Evolutionary conservation across 805 yeast genomes (phyloP).

Genomic region (Wickerhamomyces silvicola): DNA sequence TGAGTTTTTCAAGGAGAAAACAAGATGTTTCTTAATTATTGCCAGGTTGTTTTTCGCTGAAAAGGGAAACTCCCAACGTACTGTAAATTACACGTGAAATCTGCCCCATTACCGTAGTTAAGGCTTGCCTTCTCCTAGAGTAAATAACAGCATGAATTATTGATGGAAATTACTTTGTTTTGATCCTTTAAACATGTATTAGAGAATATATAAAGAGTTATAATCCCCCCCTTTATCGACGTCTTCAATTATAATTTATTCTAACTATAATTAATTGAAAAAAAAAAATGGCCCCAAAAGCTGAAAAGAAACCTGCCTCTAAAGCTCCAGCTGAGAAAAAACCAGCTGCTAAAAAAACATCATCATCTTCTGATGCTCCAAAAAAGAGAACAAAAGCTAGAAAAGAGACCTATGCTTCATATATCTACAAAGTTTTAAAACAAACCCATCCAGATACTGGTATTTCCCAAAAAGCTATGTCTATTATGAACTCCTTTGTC

Average conservation of each 20-base stretch:
- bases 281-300: conserved; percentile 58
- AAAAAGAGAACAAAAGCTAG: conserved; percentile 95
- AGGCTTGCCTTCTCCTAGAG: no score
- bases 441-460: conserved; percentile 99
- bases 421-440: conserved; percentile 96
- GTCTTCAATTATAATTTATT: conserved; percentile 1
- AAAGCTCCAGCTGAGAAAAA: conserved; percentile 98
- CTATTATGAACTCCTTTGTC: conserved; percentile 96
- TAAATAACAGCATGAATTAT: no score
- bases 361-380: conserved; percentile 69
- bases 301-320: conserved; percentile 71
- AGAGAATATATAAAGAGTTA: no score
- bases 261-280: not conserved
- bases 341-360: conserved; percentile 81
- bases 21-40: no score
- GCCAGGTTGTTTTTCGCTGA: no score
- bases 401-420: conserved; percentile 97
- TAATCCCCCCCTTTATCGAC: conserved; percentile 1
- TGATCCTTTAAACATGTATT: no score
- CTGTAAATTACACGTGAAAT: no score
- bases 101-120: no score
- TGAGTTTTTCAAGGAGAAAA: no score
- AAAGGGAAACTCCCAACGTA: no score
- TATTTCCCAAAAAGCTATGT: conserved; percentile 98
- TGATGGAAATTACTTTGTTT: no score